phyloP scores from a whole-genome alignment of 2,329 filamentous ascomycete genomes.

The Torrubiella hemipterigena region DNA sequence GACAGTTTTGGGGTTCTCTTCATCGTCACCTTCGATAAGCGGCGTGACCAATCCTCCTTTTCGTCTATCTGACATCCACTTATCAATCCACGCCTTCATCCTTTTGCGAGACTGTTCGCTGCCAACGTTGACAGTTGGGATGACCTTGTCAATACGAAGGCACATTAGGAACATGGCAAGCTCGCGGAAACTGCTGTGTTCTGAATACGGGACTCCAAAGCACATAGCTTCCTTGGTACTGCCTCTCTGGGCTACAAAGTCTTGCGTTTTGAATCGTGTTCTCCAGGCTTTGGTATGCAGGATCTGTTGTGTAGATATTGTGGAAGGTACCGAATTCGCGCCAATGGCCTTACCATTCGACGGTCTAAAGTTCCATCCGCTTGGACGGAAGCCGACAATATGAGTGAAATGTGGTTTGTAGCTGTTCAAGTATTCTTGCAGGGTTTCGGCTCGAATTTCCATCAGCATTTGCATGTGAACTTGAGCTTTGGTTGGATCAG shows the following conservation, averaged over 20 bases:
- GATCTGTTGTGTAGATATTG: constrained; percentile 36
- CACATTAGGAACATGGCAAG: constrained; percentile 87
- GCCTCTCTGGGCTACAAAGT: constrained; percentile 72
- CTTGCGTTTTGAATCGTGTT: constrained; percentile 55
- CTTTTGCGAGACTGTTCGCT: constrained; percentile 42
- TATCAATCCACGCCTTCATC: constrained; percentile 55
- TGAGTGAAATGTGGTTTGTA: constrained; percentile 75
- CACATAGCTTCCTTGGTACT: constrained; percentile 74
- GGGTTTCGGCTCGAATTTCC: constrained; percentile 83
- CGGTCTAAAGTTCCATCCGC: constrained; percentile 86
- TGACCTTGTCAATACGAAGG: constrained; percentile 74
- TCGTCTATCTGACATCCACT: constrained; percentile 47
- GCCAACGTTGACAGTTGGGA: constrained; percentile 82
- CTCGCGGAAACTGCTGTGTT: constrained; percentile 92
- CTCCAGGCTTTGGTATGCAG: constrained; percentile 59
- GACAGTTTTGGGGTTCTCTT: constrained; percentile 14
- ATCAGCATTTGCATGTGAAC: constrained; percentile 97
- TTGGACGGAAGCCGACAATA: constrained; percentile 83
- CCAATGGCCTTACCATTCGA: constrained; percentile 42
- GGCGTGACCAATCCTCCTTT: constrained; percentile 39
- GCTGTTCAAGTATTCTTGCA: constrained; percentile 75
- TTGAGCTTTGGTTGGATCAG: constrained; percentile 71
- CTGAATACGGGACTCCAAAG: constrained; percentile 89
- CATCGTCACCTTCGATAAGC: constrained; percentile 25
- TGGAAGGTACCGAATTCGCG: constrained; percentile 35